Evolutionary conservation across 2,329 filamentous ascomycete species (phyloP).

Genomic region (Alternaria gansuensis): DNA sequence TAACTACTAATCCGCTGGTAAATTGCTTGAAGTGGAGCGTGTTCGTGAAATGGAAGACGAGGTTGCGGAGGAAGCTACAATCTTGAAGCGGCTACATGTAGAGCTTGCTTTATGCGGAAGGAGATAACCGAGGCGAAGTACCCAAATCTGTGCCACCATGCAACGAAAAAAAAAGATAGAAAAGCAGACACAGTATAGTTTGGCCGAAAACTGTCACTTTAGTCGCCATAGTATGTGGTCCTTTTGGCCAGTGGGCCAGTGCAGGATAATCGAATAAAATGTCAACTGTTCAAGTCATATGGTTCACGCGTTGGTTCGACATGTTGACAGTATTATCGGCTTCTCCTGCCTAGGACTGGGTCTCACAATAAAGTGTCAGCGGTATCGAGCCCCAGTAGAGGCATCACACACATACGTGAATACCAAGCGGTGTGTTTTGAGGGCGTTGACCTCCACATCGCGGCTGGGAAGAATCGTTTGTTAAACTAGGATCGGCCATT

Average conservation of each 20-base stretch:
- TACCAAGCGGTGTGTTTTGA: neutral
- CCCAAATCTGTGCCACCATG: neutral
- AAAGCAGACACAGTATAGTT: neutral
- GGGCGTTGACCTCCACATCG: conserved; percentile 28
- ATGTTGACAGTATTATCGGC: neutral
- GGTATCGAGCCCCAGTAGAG: neutral
- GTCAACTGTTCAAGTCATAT: neutral
- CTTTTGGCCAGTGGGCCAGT: neutral
- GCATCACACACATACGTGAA: conserved; percentile 14
- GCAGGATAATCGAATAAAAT: too few relatives aligned
- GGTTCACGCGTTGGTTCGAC: neutral
- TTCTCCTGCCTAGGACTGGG: neutral
- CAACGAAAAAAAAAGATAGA: neutral
- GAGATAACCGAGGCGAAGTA: neutral
- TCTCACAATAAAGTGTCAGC: neutral
- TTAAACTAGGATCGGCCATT: conserved; percentile 29
- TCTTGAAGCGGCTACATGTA: neutral
- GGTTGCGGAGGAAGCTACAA: neutral
- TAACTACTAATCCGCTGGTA: conserved; percentile 8
- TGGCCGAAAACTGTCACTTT: neutral
- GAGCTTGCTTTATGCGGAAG: neutral
- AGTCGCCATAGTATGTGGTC: neutral
- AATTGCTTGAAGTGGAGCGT: neutral
- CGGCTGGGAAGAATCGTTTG: conserved; percentile 21
- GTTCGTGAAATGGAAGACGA: neutral